These are phyloP conservation scores for Pyrenochaeta sp. DNA, from an alignment of 2,329 filamentous ascomycete species.

Conservation along the genomic window DNA sequence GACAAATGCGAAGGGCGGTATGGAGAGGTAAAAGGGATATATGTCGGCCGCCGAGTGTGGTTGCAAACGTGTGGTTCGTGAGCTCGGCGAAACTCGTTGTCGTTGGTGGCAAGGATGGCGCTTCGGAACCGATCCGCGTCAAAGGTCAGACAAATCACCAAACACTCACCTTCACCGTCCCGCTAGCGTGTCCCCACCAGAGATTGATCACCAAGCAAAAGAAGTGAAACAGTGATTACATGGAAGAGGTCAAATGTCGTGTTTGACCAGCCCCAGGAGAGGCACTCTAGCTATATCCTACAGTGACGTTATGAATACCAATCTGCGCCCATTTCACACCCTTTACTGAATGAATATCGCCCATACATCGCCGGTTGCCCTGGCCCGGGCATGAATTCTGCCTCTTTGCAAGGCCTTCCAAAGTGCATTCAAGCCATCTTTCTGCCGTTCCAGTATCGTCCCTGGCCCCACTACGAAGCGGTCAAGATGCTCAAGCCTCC, in stretches of 20 bases:
- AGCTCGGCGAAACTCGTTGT: slow-evolving; percentile 20
- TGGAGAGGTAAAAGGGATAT: background rate
- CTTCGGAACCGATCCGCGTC: slow-evolving; percentile 13
- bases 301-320: slow-evolving; percentile 15
- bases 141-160: background rate
- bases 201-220: background rate
- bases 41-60: background rate
- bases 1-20: slow-evolving; percentile 1
- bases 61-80: slow-evolving; percentile 9
- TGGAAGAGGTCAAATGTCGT: background rate
- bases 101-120: slow-evolving; percentile 23
- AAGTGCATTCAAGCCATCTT: background rate
- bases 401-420: background rate
- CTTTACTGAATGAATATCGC: background rate
- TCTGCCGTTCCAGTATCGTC: background rate
- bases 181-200: too few species aligned
- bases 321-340: slow-evolving; percentile 3
- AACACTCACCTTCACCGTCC: background rate
- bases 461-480: slow-evolving; percentile 22
- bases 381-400: background rate
- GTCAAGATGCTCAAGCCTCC: slow-evolving; percentile 78
- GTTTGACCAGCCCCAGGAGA: background rate
- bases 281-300: slow-evolving; percentile 8
- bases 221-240: background rate
- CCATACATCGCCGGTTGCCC: background rate